Evolutionary conservation across 129 eudicot genomes (phyloP).

Genomic region (Lactuca saligna): DNA sequence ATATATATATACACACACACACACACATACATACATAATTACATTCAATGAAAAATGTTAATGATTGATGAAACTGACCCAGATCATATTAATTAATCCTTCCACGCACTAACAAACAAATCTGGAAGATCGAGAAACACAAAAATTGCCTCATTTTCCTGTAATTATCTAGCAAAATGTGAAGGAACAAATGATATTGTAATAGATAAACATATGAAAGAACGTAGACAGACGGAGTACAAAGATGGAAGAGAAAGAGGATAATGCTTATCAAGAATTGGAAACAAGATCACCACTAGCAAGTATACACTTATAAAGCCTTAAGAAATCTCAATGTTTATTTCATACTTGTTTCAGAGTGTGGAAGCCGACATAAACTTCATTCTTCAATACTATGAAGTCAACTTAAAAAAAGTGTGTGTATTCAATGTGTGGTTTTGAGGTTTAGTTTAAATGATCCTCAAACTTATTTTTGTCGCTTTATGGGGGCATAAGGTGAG

Average conservation of each 20-base stretch:
- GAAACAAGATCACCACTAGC: too few species aligned
- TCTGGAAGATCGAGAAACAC: slow-evolving; percentile 16
- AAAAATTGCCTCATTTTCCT: slow-evolving; percentile 2
- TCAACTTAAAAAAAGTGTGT: too few species aligned
- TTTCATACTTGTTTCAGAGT: too few species aligned
- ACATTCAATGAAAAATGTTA: not conserved
- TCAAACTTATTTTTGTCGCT: too few species aligned
- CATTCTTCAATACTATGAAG: too few species aligned
- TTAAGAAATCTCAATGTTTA: too few species aligned
- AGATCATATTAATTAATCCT: slow-evolving; percentile 15
- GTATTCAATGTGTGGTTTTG: too few species aligned
- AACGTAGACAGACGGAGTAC: slow-evolving; percentile 20
- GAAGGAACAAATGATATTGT: slow-evolving; percentile 12
- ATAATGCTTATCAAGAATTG: not conserved
- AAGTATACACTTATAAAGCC: too few species aligned
- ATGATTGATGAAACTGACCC: slow-evolving; percentile 27
- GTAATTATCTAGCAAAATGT: not conserved
- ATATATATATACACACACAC: too few species aligned
- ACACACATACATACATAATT: not conserved
- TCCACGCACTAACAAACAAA: slow-evolving; percentile 13
- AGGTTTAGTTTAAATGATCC: too few species aligned
- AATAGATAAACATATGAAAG: not conserved
- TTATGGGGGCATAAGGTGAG: too few species aligned
- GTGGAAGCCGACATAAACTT: too few species aligned
- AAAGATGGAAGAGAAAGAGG: slow-evolving; percentile 26